phyloP scores from a whole-genome alignment of 1,284 basidiomycete genomes.

The Nidula niveotomentosa region DNA sequence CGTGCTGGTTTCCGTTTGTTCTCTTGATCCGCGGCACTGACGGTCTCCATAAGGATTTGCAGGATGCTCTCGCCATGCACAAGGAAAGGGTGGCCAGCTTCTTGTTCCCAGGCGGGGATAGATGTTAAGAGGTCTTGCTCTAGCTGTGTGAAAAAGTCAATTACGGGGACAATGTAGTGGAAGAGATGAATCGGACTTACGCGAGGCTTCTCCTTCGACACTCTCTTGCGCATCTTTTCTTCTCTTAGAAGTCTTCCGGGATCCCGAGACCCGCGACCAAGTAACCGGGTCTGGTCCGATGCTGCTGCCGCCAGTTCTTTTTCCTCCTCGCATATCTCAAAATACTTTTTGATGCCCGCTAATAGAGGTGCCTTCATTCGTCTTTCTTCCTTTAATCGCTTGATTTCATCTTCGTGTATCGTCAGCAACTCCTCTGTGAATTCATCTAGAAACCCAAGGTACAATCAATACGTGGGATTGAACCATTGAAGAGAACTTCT shows the following conservation, averaged over 20 bases:
- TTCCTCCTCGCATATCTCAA: conserved; percentile 89
- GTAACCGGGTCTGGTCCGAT: conserved; percentile 73
- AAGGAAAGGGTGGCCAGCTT: conserved; percentile 76
- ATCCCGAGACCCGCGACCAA: conserved; percentile 79
- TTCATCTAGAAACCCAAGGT: conserved; percentile 57
- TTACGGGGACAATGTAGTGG: background rate
- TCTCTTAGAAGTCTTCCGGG: conserved; percentile 83
- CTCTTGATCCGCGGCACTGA: conserved; percentile 74
- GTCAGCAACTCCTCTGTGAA: conserved; percentile 87
- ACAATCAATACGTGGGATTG: conserved; percentile 7
- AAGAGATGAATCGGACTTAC: conserved; percentile 44
- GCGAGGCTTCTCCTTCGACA: conserved; percentile 92
- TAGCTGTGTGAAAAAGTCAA: conserved; percentile 48
- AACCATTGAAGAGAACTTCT: conserved; percentile 15
- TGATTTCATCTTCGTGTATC: conserved; percentile 88
- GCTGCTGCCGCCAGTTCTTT: conserved; percentile 85
- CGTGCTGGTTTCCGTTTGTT: conserved; percentile 53
- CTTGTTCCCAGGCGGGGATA: conserved; percentile 89
- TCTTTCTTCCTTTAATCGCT: conserved; percentile 78
- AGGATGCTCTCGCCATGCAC: conserved; percentile 86
- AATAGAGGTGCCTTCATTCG: conserved; percentile 78
- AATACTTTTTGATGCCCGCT: conserved; percentile 82
- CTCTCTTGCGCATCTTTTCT: conserved; percentile 97
- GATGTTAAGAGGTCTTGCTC: conserved; percentile 83
- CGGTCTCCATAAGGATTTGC: conserved; percentile 72